Evolutionary conservation across 108 stramenopile genomes (phyloP).

Genomic region (Craspedostauros australis): DNA sequence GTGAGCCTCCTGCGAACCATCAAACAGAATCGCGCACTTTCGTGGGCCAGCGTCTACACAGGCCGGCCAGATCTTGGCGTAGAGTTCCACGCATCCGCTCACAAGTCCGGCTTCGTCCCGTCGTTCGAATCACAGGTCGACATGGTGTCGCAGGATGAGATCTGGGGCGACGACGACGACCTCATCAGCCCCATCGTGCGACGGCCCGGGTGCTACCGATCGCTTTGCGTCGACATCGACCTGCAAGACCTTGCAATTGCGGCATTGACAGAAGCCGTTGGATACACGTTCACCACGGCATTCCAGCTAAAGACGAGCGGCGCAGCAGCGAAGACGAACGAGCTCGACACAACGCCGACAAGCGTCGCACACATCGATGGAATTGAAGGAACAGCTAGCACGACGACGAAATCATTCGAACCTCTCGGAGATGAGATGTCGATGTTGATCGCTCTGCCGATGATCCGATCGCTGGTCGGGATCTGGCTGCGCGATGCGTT

Average conservation of each 20-base stretch:
- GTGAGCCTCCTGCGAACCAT: constrained; percentile 72
- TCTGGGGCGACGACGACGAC: constrained; percentile 82
- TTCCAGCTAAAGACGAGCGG: constrained; percentile 14
- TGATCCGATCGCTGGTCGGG: constrained; percentile 78
- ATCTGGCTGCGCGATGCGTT: constrained; percentile 86
- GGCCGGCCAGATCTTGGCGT: constrained; percentile 89
- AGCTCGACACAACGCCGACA: constrained; percentile 20
- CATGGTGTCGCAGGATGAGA: constrained; percentile 30
- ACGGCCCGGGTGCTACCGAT: constrained; percentile 84
- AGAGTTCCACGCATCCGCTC: constrained; percentile 30
- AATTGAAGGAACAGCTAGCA: not conserved
- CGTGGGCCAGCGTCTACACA: constrained; percentile 86
- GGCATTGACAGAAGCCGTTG: constrained; percentile 55
- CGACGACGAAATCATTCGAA: constrained; percentile 21
- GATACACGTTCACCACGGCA: not conserved
- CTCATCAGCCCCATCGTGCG: constrained; percentile 73
- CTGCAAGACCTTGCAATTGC: constrained; percentile 89
- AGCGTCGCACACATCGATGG: constrained; percentile 27
- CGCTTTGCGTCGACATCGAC: constrained; percentile 91
- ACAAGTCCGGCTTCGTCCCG: constrained; percentile 16
- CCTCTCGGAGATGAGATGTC: constrained; percentile 88
- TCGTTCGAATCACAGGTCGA: not conserved
- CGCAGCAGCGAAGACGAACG: constrained; percentile 25
- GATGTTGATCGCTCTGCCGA: constrained; percentile 62
- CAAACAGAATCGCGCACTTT: constrained; percentile 70